Percentiles rank a stretch among this genome's conserved stretches.
phyloP scores from a whole-genome alignment of 441 rosid species.

The Gossypium aridum region DNA sequence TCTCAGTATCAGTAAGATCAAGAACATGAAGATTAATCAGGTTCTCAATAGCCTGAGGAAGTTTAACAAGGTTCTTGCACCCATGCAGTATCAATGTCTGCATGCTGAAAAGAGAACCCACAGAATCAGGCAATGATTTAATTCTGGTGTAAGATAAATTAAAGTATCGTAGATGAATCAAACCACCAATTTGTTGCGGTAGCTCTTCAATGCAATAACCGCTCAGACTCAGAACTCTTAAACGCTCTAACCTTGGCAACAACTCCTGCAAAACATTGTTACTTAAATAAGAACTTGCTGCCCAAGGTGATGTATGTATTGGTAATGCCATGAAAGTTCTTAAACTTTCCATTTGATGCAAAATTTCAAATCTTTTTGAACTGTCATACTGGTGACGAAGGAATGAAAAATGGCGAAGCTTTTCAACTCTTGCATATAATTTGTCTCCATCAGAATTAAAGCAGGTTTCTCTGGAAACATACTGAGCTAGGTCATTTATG shows the following conservation, averaged over 20 bases:
- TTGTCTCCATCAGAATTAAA: slow-evolving; percentile 1
- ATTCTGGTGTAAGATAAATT: slow-evolving; percentile 5
- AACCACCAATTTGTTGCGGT: slow-evolving; percentile 5
- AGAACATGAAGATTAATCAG: slow-evolving; percentile 13
- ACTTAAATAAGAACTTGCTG: slow-evolving; percentile 4
- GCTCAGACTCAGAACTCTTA: slow-evolving; percentile 15
- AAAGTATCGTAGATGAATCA: slow-evolving; percentile 12
- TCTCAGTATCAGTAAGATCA: slow-evolving; percentile 1
- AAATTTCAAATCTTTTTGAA: slow-evolving; percentile 4
- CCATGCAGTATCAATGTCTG: slow-evolving; percentile 12
- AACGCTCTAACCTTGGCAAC: not conserved
- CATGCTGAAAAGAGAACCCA: slow-evolving; percentile 11
- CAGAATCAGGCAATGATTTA: slow-evolving; percentile 13
- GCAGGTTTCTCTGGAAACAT: not conserved
- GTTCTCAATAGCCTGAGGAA: slow-evolving; percentile 8
- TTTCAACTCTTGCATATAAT: not conserved
- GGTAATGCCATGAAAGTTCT: slow-evolving; percentile 14
- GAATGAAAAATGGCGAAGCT: slow-evolving; percentile 12
- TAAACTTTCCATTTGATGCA: not conserved
- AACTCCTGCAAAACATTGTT: not conserved
- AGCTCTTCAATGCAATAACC: slow-evolving; percentile 15
- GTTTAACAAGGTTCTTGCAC: slow-evolving; percentile 6
- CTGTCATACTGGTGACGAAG: not conserved
- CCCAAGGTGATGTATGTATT: not conserved
- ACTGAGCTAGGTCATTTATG: slow-evolving; percentile 7